Conservation (phyloP, 345 rosid species). For the Balakata baccata region DNA sequence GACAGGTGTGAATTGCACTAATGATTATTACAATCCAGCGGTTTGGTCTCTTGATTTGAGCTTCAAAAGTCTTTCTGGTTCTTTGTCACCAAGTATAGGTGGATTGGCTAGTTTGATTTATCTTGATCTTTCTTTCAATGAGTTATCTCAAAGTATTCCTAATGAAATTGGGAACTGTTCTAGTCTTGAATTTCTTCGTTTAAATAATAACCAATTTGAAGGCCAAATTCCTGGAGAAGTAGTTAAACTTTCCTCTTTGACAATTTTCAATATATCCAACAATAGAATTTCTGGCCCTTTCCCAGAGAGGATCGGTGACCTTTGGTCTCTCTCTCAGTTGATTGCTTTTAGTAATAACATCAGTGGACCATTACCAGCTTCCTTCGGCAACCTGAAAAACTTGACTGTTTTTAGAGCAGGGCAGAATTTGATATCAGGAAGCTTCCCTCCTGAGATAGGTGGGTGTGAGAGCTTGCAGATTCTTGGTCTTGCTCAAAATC, state of each 20-base stretch:
- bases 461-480: constrained; percentile 55
- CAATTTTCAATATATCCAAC: constrained; percentile 59
- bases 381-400: constrained; percentile 60
- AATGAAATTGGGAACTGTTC: constrained; percentile 59
- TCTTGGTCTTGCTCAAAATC: constrained; percentile 89
- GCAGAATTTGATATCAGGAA: constrained; percentile 80
- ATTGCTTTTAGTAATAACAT: constrained; percentile 70
- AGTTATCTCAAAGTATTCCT: constrained; percentile 53
- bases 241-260: constrained; percentile 46
- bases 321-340: constrained; percentile 55
- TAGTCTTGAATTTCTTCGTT: constrained; percentile 46
- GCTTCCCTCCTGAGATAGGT: constrained; percentile 69
- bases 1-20: constrained; percentile 66
- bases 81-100: constrained; percentile 68
- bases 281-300: constrained; percentile 69
- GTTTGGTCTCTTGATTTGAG: constrained; percentile 57
- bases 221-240: constrained; percentile 57
- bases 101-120: constrained; percentile 52
- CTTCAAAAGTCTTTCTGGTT: constrained; percentile 63
- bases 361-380: constrained; percentile 57
- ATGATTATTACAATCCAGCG: constrained; percentile 33
- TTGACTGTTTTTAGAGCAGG: constrained; percentile 68
- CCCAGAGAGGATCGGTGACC: constrained; percentile 64
- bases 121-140: constrained; percentile 72
- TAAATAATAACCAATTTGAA: constrained; percentile 61